Base-by-base conservation (phyloP, 2,329 filamentous ascomycete species). In the Neoscytalidium dimidiatum region DNA sequence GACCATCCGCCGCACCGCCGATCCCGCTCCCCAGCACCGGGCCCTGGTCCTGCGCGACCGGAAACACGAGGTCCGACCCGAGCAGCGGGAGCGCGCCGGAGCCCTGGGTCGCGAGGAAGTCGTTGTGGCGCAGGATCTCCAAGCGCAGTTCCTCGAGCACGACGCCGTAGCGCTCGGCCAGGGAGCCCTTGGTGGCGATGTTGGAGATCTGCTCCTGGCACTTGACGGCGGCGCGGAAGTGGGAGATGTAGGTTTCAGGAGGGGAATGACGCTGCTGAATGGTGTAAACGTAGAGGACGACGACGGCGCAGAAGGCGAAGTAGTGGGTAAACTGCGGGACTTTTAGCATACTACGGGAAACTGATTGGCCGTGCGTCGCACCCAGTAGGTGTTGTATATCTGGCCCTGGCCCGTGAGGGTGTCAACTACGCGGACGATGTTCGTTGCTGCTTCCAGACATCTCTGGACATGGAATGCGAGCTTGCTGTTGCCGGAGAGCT, bases 271-370 rank as follows among this genome's bases (percentile, higher is more conserved):
- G 71, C 33, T 77, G 78, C 68, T 84, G 83, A 17, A 86, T 85
- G 49, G 83, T 76, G 76, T 82, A 84, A 2, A 86, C 80, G 64
- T 86, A 86, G 0, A 85, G 73, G 3, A 86, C 82, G 0, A 82
- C 82, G 0, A 86, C 75, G 0, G 84, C 83, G 67, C 83, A 85
- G 64, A 86, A 85, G 0, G 82, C 80, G 3, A 84, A 82, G 67
- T 85, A 85, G 41, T 83, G 81, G 26, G 81, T 85, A 71, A 82
- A 85, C 81, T 64, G 38, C n/a, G 14, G 21, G 1, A 4, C 4
- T 35, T 14, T 5, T 44, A 14, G 6, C 17, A 28, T 38, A 13
- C 23, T 41, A 14, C 19, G 35, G 21, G 46, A 23, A 5, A 13
- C n/a, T n/a, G n/a, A n/a, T n/a, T n/a, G n/a, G n/a, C n/a, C n/a